Evolutionary conservation across 331 rosid species (phyloP), one percentile per base, ranked within the genome.

Genomic region (Malus hybrid): DNA sequence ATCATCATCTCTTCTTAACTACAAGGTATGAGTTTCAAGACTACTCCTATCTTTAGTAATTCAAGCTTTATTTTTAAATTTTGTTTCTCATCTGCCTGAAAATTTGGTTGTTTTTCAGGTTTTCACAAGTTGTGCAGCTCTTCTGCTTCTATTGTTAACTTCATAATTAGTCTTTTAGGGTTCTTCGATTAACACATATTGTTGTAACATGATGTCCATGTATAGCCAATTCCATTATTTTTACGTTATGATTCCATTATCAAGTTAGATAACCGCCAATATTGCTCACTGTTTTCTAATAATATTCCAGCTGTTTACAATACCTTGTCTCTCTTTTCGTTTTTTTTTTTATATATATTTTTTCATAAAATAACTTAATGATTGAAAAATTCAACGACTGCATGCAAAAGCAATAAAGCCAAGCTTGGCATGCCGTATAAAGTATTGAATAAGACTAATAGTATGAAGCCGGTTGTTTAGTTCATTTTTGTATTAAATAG

Each of bases 1-100:
- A 14, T 24, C 90, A 22, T 83, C 96, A 1, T 86, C 90, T 74
- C 82, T 90, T 73, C 84, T 86, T 36, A 89, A 83, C 62, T 82
- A 84, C 83, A 88, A 90, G 96, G 97, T 88, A 84, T 33, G 29
- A 42, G 14, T 18, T 14, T 50, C n/a, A 28, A 59, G 29, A 59
- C 66, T n/a, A 50, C 3, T 65, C 13, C 5, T n/a, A 44, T 44
- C 50, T 10, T 44, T 12, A 10, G 5, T 44, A 1, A 44, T 44
- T 11, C 50, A 44, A 44, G 50, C 50, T 12, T 10, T 44, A 44
- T 44, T 44, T 44, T 44, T 11, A 44, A 44, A 44, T 44, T 56
- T 56, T 56, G 61, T 19, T 56, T 24, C n/a, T 28, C 46, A 67
- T 69, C 48, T 55, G 14, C 66, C 54, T 71, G 16, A 77, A 62